phyloP scores from a whole-genome alignment of 2,329 filamentous ascomycete species.

The Fusarium coffeatum region DNA sequence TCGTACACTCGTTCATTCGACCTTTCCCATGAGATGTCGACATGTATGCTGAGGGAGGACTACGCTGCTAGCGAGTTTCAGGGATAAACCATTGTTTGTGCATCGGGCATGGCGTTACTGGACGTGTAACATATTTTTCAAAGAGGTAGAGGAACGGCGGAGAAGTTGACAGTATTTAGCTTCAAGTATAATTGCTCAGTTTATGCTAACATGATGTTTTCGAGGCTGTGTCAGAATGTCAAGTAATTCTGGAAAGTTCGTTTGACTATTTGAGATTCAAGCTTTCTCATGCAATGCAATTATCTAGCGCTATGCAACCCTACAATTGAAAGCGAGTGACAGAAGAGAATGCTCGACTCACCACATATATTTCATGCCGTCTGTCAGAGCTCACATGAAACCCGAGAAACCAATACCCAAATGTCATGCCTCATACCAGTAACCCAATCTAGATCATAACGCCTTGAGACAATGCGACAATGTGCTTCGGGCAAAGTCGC shows the following conservation, averaged over 20 bases:
- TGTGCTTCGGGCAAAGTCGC: constrained; percentile 39
- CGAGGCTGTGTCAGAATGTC: neutral
- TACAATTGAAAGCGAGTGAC: constrained; percentile 31
- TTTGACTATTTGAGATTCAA: constrained; percentile 25
- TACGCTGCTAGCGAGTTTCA: constrained; percentile 36
- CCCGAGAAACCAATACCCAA: constrained; percentile 21
- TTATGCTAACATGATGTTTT: constrained; percentile 16
- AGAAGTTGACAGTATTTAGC: constrained; percentile 42
- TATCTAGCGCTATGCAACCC: constrained; percentile 19
- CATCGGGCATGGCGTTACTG: constrained; percentile 55
- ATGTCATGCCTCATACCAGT: constrained; percentile 26
- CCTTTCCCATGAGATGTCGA: constrained; percentile 7
- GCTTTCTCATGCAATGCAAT: constrained; percentile 35
- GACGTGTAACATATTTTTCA: constrained; percentile 51
- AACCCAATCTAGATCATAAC: constrained; percentile 44
- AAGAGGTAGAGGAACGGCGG: constrained; percentile 46
- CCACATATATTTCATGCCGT: constrained; percentile 22
- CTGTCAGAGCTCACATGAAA: constrained; percentile 15
- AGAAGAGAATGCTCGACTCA: constrained; percentile 27
- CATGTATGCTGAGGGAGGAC: constrained; percentile 29
- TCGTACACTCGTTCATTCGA: constrained; percentile 10
- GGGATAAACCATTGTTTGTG: constrained; percentile 50
- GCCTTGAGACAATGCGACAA: constrained; percentile 45
- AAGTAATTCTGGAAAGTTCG: constrained; percentile 11
- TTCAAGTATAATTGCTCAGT: constrained; percentile 26